Conservation (phyloP, 2,329 filamentous ascomycete genomes). For the Fusarium subglutinans region DNA sequence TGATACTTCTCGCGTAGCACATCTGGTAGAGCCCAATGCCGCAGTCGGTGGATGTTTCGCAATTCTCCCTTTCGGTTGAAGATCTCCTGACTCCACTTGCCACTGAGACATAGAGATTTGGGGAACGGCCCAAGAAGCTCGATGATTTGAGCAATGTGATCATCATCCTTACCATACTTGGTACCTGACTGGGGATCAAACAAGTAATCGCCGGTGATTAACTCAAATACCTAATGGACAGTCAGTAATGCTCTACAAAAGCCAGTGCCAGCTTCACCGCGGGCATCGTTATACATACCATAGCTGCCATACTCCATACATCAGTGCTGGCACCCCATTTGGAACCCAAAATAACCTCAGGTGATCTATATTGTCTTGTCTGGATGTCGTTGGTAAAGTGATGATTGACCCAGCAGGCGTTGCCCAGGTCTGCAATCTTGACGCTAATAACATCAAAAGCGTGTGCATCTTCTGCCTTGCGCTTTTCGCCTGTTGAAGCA, state of each 20-base stretch:
- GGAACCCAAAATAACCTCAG: constrained; percentile 93
- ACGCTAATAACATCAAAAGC: constrained; percentile 86
- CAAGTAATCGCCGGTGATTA: constrained; percentile 97
- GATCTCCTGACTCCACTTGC: constrained; percentile 98
- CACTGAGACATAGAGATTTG: constrained; percentile 87
- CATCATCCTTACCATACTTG: constrained; percentile 99
- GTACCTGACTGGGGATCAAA: constrained; percentile 98
- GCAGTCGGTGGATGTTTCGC: constrained; percentile 94
- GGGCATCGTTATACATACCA: constrained; percentile 69
- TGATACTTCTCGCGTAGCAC: constrained; percentile 97
- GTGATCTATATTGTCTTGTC: constrained; percentile 94
- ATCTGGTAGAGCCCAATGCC: constrained; percentile 94
- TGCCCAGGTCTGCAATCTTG: constrained; percentile 98
- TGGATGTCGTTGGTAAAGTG: constrained; percentile 99
- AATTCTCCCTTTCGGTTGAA: constrained; percentile 98
- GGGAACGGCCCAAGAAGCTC: constrained; percentile 94
- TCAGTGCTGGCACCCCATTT: constrained; percentile 99
- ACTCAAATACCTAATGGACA: constrained; percentile 82
- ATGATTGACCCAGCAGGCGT: constrained; percentile 98
- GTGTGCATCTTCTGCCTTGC: constrained; percentile 65
- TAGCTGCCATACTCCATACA: constrained; percentile 99
- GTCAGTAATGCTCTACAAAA: constrained; percentile 12
- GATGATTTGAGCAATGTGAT: constrained; percentile 99
- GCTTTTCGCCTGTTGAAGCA: constrained; percentile 69
- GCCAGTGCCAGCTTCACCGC: background rate